A percentile compares a stretch with the other conserved stretches of the same genome.
These are phyloP conservation scores for Fusarium pilosicola DNA, from an alignment of 2,329 filamentous ascomycete species.

Conservation along the genomic window DNA sequence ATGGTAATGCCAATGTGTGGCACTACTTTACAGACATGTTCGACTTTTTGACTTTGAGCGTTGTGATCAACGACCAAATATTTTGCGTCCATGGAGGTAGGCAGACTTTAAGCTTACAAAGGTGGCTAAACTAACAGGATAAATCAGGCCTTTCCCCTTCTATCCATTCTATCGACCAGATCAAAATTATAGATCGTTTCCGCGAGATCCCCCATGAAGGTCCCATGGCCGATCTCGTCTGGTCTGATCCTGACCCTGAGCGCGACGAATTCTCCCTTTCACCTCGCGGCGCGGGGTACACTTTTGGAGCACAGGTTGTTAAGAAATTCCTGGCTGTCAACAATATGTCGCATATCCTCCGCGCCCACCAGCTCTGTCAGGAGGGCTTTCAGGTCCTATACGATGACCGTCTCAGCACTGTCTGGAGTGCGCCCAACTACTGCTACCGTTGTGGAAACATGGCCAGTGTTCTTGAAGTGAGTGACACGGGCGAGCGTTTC, in stretches of 20 bases:
- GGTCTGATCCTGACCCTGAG: slow-evolving; percentile 98
- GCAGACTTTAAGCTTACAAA: neutral
- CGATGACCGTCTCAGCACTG: slow-evolving; percentile 92
- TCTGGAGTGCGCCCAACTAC: slow-evolving; percentile 98
- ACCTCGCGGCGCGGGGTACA: slow-evolving; percentile 93
- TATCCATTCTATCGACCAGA: slow-evolving; percentile 98
- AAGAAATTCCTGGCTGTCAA: slow-evolving; percentile 99
- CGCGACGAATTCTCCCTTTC: slow-evolving; percentile 96
- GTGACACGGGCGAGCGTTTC: slow-evolving; percentile 89
- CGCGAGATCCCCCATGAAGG: slow-evolving; percentile 98
- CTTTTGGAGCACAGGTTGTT: slow-evolving; percentile 96
- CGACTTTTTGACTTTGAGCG: slow-evolving; percentile 94
- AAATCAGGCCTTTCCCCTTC: slow-evolving; percentile 78
- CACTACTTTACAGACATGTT: slow-evolving; percentile 99
- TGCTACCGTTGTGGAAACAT: slow-evolving; percentile 97
- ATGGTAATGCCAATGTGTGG: slow-evolving; percentile 98
- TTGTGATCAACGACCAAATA: slow-evolving; percentile 98
- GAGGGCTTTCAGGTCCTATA: slow-evolving; percentile 98
- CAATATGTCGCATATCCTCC: slow-evolving; percentile 95
- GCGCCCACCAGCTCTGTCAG: slow-evolving; percentile 98
- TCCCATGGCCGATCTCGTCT: slow-evolving; percentile 98
- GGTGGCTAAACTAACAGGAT: slow-evolving; percentile 5
- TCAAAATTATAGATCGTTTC: slow-evolving; percentile 99
- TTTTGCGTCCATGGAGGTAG: slow-evolving; percentile 95
- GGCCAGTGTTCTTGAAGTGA: slow-evolving; percentile 96